Evolutionary conservation across 202 grass and related monocot genomes (phyloP), one percentile per base, ranked within the genome.

Genomic region (Hordeum pubiflorum): DNA sequence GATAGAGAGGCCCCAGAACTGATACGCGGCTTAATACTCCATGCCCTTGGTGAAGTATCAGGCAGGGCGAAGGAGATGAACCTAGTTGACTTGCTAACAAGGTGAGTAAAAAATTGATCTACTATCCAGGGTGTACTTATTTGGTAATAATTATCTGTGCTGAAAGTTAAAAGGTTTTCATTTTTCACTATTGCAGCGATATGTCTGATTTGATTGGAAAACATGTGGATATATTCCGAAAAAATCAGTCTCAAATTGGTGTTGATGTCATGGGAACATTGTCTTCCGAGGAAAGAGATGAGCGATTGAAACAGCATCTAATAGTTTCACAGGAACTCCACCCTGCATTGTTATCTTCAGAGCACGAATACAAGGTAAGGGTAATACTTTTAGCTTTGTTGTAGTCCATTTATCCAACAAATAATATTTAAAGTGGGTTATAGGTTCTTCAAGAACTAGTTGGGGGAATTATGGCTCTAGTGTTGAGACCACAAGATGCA

Each of bases 211-310:
- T 98, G 48, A 85, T 95, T 77, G 90, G 90, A 69, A 86, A 90
- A 29, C 90, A 98, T 82, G 72, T 98, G 64, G 92, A 98, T 82
- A 80, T 93, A 52, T 98, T 91, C 75, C 91, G 96, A 74, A 95
- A 89, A 84, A 95, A 95, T 61, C 92, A 98, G 75, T 79, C 85
- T 65, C 80, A 83, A 70, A 98, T 98, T 81, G 92, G 96, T 62
- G 84, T 83, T 57, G 83, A 95, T 74, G 85, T 95, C 75, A 98
- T 98, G 90, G 88, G 75, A 74, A 93, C 89, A 71, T 87, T 98
- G 69, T 95, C 96, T 81, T 98, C 85, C 5, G 96, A 98, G 81
- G 96, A 98, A 95, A 95, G 90, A 88, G 96, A 98, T 76, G 96
- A 98, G 68, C 91, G 66, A 58, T 77, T 98, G 80, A 98, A 95